Evolutionary conservation across 495 filamentous ascomycete genomes (phyloP), one percentile per base, ranked within the genome.

Genomic region (Aspergillus ellipticus): DNA sequence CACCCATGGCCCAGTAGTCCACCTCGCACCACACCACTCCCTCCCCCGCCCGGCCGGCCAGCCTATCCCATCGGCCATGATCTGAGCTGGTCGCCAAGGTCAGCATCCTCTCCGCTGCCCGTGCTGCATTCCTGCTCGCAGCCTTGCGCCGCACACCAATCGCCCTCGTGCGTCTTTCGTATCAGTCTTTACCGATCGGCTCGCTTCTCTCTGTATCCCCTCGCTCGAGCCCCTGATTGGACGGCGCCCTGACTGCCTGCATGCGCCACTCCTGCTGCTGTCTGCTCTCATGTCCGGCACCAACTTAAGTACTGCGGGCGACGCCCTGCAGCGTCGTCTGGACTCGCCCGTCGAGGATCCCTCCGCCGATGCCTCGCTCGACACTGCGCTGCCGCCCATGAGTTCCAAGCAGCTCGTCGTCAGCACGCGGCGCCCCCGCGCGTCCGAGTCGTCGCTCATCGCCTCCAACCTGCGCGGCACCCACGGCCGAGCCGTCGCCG

Each of bases 381-480:
- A 64, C 33, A 65, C 62, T 5, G 62, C 62, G 3, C 29, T 65
- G 4, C 62, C 62, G 5, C 62, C 62, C 0, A 65, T 65, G 50
- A 62, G 56, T 51, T 62, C 62, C 20, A 65, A 65, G 22, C 55
- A 65, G 49, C 57, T 62, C 4, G 49, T 62, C 16, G 33, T 58
- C 20, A 41, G 51, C 21, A 53, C 56, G 13, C 62, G 58, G 20
- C 58, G 55, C 17, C 45, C 16, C 1, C 58, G 53, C 9, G 55
- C 45, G 5, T 55, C 53, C 28, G 56, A 61, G 17, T 19, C 46
- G 0, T 58, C 59, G n/a, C 42, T 62, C 17, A 19, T 62, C 13
- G 19, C 54, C 7, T 19, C 20, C 13, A 59, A 24, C 16, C 33
- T 59, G 7, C 56, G 56, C 22, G 51, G 46, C 33, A 54, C n/a